These are phyloP conservation scores for Arabis hirsuta DNA, from an alignment of 345 rosid genomes.

Conservation along the genomic window DNA sequence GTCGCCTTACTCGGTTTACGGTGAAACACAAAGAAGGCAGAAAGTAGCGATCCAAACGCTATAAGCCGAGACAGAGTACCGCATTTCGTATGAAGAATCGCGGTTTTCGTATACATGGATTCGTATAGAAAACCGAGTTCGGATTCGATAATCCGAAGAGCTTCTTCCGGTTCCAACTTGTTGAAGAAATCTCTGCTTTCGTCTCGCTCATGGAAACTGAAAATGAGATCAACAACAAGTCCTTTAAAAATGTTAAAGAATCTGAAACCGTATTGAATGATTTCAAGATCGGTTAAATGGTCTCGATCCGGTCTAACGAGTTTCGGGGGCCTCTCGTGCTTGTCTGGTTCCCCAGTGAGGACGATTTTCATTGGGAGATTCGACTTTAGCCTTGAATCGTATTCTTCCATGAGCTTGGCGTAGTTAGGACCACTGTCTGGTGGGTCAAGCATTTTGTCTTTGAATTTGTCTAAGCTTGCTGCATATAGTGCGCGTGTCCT, in stretches of 20 bases:
- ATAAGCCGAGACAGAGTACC: conserved; percentile 47
- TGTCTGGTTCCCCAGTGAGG: conserved; percentile 14
- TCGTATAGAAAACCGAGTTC: conserved; percentile 75
- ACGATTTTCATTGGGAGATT: conserved; percentile 31
- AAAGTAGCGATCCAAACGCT: conserved; percentile 41
- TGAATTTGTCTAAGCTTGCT: conserved; percentile 46
- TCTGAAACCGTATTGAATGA: conserved; percentile 45
- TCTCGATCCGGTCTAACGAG: background rate
- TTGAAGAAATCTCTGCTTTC: conserved; percentile 56
- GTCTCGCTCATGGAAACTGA: conserved; percentile 57
- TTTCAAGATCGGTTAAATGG: conserved; percentile 19
- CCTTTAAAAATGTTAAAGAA: conserved; percentile 58
- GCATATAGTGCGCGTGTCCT: conserved; percentile 48
- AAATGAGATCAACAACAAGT: conserved; percentile 60
- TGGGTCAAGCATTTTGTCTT: conserved; percentile 33
- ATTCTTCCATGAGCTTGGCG: conserved; percentile 44
- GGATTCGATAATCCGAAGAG: conserved; percentile 55
- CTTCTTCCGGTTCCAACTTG: conserved; percentile 37
- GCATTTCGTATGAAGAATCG: conserved; percentile 42
- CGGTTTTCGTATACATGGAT: conserved; percentile 58
- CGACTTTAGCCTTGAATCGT: conserved; percentile 3
- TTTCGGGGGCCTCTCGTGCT: conserved; percentile 24
- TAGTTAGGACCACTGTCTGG: conserved; percentile 42
- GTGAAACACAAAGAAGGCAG: conserved; percentile 49
- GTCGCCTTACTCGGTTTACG: conserved; percentile 30